phyloP scores from a whole-genome alignment of 2,329 filamentous ascomycete species.

The Ophiostoma quercus region DNA sequence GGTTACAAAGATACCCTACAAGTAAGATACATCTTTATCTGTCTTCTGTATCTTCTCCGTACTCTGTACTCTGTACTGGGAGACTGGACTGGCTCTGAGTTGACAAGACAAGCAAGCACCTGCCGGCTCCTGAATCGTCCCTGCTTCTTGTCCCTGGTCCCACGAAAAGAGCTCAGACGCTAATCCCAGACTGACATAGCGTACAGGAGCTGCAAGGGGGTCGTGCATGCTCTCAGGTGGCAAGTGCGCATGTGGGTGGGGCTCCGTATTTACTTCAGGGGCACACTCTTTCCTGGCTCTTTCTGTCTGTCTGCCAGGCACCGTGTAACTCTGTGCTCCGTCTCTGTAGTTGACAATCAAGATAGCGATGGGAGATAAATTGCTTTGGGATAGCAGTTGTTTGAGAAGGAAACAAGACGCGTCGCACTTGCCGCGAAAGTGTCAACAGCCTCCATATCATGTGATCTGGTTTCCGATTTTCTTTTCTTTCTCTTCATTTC shows the following conservation, averaged over 20 bases:
- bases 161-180: slow-evolving; percentile 11
- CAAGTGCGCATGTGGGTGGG: slow-evolving; percentile 1
- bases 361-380: too few species aligned
- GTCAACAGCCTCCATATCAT: not conserved
- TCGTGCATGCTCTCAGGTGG: slow-evolving; percentile 12
- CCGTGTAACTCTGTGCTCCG: slow-evolving; percentile 12
- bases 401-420: slow-evolving; percentile 6
- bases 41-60: too few species aligned
- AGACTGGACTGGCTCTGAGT: too few species aligned
- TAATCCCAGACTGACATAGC: not conserved
- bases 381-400: not conserved
- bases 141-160: slow-evolving; percentile 2
- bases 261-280: slow-evolving; percentile 11
- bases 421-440: slow-evolving; percentile 8
- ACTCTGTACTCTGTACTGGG: too few species aligned
- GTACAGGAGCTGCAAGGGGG: slow-evolving; percentile 2
- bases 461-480: not conserved
- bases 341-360: not conserved
- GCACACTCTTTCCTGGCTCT: not conserved
- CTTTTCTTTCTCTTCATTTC: not conserved
- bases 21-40: not conserved
- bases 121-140: not conserved
- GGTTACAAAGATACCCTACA: not conserved
- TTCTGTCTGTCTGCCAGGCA: slow-evolving; percentile 5
- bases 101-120: not conserved